A percentile compares a stretch with the other conserved stretches of the same genome.
Conservation (phyloP, 805 yeast genomes). For the Allodekkera sacchari region DNA sequence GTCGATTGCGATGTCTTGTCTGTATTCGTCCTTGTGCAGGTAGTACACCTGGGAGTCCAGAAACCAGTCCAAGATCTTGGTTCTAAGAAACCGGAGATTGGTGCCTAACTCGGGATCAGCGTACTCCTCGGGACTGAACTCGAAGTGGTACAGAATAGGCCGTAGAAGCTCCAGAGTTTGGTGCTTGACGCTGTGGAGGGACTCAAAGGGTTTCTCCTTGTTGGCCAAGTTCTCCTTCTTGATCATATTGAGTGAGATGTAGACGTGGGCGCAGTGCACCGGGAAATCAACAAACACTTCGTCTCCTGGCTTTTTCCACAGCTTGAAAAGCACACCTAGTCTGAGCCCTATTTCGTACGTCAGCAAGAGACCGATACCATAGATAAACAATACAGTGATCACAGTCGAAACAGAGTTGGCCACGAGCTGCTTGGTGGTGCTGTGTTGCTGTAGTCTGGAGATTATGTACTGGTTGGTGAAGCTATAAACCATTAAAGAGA, state of each 20-base stretch:
- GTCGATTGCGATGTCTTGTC: slow-evolving; percentile 10
- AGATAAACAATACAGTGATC: slow-evolving; percentile 20
- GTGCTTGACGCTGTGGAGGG: slow-evolving; percentile 4
- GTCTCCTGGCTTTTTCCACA: slow-evolving; percentile 27
- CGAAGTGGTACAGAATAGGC: slow-evolving; percentile 56
- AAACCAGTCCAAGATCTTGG: slow-evolving; percentile 47
- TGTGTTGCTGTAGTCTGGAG: slow-evolving; percentile 6
- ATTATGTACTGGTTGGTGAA: slow-evolving; percentile 10
- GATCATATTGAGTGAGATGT: slow-evolving; percentile 41
- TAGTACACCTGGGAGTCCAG: slow-evolving; percentile 31
- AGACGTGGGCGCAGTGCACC: slow-evolving; percentile 70
- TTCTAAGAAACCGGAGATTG: slow-evolving; percentile 52
- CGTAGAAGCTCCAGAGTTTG: slow-evolving; percentile 15
- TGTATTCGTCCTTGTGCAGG: slow-evolving; percentile 10
- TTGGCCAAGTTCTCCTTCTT: slow-evolving; percentile 6
- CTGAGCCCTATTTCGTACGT: slow-evolving; percentile 16
- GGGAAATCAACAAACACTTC: slow-evolving; percentile 67
- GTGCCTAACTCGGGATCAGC: slow-evolving; percentile 68
- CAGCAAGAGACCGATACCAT: slow-evolving; percentile 12
- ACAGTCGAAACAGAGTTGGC: slow-evolving; percentile 12
- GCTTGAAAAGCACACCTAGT: not conserved
- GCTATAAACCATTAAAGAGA: too few species aligned
- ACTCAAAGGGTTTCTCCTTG: slow-evolving; percentile 4
- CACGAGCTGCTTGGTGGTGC: slow-evolving; percentile 17
- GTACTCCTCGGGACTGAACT: slow-evolving; percentile 77